Evolutionary conservation across 768 basidiomycete genomes (phyloP).

Genomic region (Pleurotus tuoliensis): DNA sequence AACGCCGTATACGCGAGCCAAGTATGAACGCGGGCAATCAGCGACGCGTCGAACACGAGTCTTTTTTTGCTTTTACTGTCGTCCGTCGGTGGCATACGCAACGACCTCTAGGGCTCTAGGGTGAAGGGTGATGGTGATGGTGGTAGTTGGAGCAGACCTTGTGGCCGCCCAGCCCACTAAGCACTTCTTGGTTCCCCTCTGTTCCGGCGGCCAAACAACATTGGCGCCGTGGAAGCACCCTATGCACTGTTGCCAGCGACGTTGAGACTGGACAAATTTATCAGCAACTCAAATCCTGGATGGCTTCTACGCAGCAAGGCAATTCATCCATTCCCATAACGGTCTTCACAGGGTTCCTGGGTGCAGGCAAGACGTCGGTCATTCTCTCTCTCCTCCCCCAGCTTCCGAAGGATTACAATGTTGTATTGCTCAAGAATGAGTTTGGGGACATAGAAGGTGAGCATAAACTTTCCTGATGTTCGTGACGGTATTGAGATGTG

Average conservation of each 20-base stretch:
- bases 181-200: no score
- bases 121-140: not conserved
- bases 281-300: not conserved
- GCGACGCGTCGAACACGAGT: conserved; percentile 42
- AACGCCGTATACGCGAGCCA: conserved; percentile 66
- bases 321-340: conserved; percentile 70
- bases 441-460: conserved; percentile 90
- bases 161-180: no score
- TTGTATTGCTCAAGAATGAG: conserved; percentile 93
- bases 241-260: no score
- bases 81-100: conserved; percentile 2
- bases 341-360: conserved; percentile 93
- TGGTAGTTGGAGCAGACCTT: not conserved
- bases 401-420: conserved; percentile 82
- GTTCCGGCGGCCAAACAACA: no score
- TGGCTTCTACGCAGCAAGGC: not conserved
- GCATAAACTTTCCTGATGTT: not conserved
- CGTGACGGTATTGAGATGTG: not conserved
- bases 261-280: no score
- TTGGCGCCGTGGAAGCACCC: no score
- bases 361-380: conserved; percentile 75
- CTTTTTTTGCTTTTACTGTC: not conserved
- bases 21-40: conserved; percentile 63
- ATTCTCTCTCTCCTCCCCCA: conserved; percentile 82
- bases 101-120: not conserved